Base-by-base conservation (phyloP, 768 basidiomycete species). In the button mushroom (Agaricus bisporus) region DNA sequence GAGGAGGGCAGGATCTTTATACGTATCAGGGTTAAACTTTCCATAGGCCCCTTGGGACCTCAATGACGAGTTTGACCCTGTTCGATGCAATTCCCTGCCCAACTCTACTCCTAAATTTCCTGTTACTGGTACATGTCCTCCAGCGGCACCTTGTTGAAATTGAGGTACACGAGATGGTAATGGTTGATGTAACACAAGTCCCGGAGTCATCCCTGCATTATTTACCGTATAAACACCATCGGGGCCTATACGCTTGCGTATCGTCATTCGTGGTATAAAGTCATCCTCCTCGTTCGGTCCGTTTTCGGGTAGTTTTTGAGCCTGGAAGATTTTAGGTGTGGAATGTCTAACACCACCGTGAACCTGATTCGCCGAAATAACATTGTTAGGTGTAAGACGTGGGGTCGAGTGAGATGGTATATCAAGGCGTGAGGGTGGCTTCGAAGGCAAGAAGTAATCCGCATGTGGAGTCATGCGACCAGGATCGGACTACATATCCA, bases 1-100 rank as follows among this genome's bases (percentile, higher is more conserved):
- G 9, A 52, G 49, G 9, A 52, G 49, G 5, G 59, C 59, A 38
- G 56, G 56, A 41, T 60, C 59, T 22, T 53, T 26, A 50, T 60
- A 60, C 14, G 26, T 53, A n/a, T 17, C 37, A 17, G 59, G 42
- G 22, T 60, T 51, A 45, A 53, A 57, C 9, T 51, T 55, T 5
- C 53, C 41, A 48, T 22, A 54, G 5, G 53, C 41, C 14, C 46
- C 53, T 29, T 54, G 53, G n/a, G 56, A 58, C 35, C 55, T 51
- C 56, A 60, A 43, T 37, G 59, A 60, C n/a, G 37, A 39, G 9
- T 38, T 44, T 10, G 59, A 60, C 7, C 51, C 41, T 3, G 51
- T 47, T 28, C 57, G 55, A 9, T 56, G 54, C 26, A 49, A 14
- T 3, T 18, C 35, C 20, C 29, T 22, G 11, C 14, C 43, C 17